A percentile compares a stretch with the other conserved stretches of the same genome.
Evolutionary conservation across 345 rosid species (phyloP).

Genomic region (Murraya paniculata): DNA sequence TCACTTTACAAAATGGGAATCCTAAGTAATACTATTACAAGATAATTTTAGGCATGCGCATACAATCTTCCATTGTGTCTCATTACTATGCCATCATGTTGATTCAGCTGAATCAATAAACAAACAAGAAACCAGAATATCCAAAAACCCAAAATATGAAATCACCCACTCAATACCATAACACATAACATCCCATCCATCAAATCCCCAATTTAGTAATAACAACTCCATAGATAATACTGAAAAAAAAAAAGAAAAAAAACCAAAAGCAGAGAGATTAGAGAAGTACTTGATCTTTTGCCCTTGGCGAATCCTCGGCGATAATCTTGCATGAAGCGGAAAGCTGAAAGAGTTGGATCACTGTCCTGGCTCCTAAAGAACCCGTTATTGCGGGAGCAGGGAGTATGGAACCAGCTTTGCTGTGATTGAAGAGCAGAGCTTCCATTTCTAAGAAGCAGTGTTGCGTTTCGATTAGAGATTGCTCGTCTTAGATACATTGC

Average conservation of each 20-base stretch:
- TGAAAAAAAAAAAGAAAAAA: not conserved
- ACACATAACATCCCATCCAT: not conserved
- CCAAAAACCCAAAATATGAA: not conserved
- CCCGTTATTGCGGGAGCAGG: constrained; percentile 21
- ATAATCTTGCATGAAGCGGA: constrained; percentile 36
- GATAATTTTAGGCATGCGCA: not conserved
- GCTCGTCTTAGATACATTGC: constrained; percentile 57
- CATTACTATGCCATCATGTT: not conserved
- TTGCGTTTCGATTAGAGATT: constrained; percentile 29
- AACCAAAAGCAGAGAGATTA: not conserved
- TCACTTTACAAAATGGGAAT: not conserved
- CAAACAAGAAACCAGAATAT: not conserved
- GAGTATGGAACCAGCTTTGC: constrained; percentile 20
- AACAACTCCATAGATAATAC: not conserved
- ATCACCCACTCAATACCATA: not conserved
- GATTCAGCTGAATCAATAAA: too few species aligned
- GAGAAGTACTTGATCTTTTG: constrained; percentile 57
- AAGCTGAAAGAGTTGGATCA: constrained; percentile 9
- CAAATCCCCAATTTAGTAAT: not conserved
- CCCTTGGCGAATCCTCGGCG: constrained; percentile 80
- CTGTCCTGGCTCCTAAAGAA: constrained; percentile 9
- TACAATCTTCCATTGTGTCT: not conserved
- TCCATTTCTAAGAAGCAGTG: constrained; percentile 34
- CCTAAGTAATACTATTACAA: not conserved
- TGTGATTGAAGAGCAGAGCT: constrained; percentile 27